Conservation (phyloP, 495 filamentous ascomycete species). For the Aspergillus panamensis region DNA sequence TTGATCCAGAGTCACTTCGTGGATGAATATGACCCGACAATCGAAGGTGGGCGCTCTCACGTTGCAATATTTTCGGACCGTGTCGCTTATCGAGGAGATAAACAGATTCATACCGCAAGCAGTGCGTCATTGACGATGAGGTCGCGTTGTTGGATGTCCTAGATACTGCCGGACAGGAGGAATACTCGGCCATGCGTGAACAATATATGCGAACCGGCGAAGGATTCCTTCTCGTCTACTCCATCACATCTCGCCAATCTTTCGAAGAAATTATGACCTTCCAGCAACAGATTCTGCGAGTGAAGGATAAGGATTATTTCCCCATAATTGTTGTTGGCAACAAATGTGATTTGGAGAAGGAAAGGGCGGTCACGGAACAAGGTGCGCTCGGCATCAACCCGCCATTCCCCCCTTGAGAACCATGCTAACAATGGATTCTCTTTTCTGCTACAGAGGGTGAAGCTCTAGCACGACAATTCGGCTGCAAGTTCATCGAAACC, state of each 20-base stretch:
- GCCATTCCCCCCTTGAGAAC: not conserved
- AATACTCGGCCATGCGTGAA: conserved; percentile 99
- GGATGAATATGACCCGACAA: conserved; percentile 98
- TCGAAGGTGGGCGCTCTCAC: conserved; percentile 72
- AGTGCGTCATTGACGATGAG: conserved; percentile 97
- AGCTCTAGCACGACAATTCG: conserved; percentile 77
- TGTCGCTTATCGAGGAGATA: conserved; percentile 20
- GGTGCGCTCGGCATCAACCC: conserved; percentile 52
- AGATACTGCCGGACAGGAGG: conserved; percentile 96
- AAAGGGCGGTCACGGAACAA: conserved; percentile 85
- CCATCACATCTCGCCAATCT: conserved; percentile 92
- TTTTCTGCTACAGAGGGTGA: conserved; percentile 68
- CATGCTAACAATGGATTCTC: conserved; percentile 25
- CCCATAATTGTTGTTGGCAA: conserved; percentile 99
- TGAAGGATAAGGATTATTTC: conserved; percentile 99
- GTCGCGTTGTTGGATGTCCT: conserved; percentile 95
- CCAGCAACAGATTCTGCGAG: conserved; percentile 95
- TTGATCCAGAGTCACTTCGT: conserved; percentile 99
- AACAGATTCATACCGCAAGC: conserved; percentile 98
- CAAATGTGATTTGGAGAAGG: conserved; percentile 94
- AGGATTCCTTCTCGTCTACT: conserved; percentile 96
- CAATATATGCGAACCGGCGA: conserved; percentile 99
- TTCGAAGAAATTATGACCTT: conserved; percentile 98
- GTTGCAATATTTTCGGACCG: conserved; percentile 8
- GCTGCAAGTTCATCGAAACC: conserved; percentile 97